phyloP scores from a whole-genome alignment of 164 flowering plant genomes.

The Chloranthus sessilifolius region DNA sequence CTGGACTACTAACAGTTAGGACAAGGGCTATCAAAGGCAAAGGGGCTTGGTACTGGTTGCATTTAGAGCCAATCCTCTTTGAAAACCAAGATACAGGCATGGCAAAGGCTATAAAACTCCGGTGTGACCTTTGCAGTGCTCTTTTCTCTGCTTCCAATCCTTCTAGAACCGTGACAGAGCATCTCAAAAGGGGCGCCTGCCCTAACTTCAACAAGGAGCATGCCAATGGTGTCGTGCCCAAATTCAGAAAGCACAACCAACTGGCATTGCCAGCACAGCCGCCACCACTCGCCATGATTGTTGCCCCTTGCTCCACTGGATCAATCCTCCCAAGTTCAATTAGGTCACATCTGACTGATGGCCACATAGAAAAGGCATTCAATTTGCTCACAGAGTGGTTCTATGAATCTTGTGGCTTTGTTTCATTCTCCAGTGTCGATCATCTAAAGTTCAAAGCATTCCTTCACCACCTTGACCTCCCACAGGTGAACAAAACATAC shows the following conservation, averaged over 20 bases:
- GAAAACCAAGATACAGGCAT: constrained; percentile 37
- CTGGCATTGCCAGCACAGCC: constrained; percentile 11
- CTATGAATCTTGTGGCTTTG: constrained; percentile 21
- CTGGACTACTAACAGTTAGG: constrained; percentile 42
- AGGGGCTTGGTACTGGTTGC: constrained; percentile 57
- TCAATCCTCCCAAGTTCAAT: constrained; percentile 4
- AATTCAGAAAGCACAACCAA: constrained; percentile 11
- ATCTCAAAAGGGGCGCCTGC: constrained; percentile 55
- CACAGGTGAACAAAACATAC: constrained; percentile 10
- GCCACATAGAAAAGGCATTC: constrained; percentile 15
- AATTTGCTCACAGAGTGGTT: constrained; percentile 25
- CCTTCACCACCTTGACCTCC: constrained; percentile 22
- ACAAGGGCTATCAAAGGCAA: constrained; percentile 63
- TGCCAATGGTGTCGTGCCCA: constrained; percentile 13
- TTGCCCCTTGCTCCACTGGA: constrained; percentile 15
- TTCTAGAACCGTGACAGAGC: constrained; percentile 62
- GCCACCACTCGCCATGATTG: constrained; percentile 16
- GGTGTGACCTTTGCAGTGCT: constrained; percentile 42
- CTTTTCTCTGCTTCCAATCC: constrained; percentile 31
- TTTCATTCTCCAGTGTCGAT: constrained; percentile 19
- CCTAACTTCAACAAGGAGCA: constrained; percentile 31
- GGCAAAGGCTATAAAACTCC: constrained; percentile 50
- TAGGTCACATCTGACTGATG: constrained; percentile 12
- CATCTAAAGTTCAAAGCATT: constrained; percentile 24
- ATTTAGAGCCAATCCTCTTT: constrained; percentile 32